phyloP scores from a whole-genome alignment of 2,329 filamentous ascomycete species.

The Exophiala sideris region DNA sequence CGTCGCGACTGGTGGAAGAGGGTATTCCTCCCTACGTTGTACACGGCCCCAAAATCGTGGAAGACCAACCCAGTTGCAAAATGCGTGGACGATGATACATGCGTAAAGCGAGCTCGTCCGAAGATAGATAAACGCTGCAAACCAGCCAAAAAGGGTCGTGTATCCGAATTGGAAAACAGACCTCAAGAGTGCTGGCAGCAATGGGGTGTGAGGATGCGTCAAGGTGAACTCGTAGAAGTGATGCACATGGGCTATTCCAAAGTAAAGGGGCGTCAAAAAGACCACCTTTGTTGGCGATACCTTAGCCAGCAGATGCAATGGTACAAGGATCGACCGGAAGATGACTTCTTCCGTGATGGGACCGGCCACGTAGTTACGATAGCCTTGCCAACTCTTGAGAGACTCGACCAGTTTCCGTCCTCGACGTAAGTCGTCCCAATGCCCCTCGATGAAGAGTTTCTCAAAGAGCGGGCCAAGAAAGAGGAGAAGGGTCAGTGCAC shows the following conservation, averaged over 20 bases:
- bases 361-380: slow-evolving; percentile 82
- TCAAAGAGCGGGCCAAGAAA: slow-evolving; percentile 86
- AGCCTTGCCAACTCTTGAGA: slow-evolving; percentile 72
- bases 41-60: slow-evolving; percentile 82
- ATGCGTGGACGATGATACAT: slow-evolving; percentile 72
- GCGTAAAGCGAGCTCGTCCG: slow-evolving; percentile 78
- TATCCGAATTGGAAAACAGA: slow-evolving; percentile 83
- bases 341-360: slow-evolving; percentile 90
- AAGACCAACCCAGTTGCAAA: slow-evolving; percentile 90
- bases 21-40: slow-evolving; percentile 45
- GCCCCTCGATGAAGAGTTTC: slow-evolving; percentile 66
- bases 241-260: slow-evolving; percentile 89
- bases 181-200: slow-evolving; percentile 62
- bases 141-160: slow-evolving; percentile 90
- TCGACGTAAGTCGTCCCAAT: slow-evolving; percentile 52
- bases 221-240: slow-evolving; percentile 94
- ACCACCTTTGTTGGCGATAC: slow-evolving; percentile 59
- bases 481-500: slow-evolving; percentile 72
- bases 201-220: slow-evolving; percentile 68
- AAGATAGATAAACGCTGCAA: slow-evolving; percentile 83
- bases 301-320: slow-evolving; percentile 72
- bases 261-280: slow-evolving; percentile 81
- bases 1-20: slow-evolving; percentile 19
- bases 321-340: slow-evolving; percentile 82
- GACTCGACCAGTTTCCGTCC: slow-evolving; percentile 56